These are phyloP conservation scores for Teratosphaeria viscida DNA, from an alignment of 2,329 filamentous ascomycete genomes.

Conservation along the genomic window DNA sequence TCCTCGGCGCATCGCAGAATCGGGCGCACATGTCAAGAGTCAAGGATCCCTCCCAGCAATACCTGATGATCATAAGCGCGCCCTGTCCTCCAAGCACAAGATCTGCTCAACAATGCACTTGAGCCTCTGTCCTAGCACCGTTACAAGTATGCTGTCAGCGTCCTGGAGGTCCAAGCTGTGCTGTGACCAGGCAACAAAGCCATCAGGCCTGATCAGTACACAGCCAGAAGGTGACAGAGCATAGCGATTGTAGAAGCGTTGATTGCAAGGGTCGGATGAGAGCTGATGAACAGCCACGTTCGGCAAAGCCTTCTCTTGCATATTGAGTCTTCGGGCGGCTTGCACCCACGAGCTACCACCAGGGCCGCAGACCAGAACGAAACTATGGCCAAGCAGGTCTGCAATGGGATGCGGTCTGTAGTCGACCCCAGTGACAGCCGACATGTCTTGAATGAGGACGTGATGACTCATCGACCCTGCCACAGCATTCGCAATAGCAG, in stretches of 20 bases:
- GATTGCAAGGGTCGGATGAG: neutral
- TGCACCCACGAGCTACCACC: slow-evolving; percentile 1
- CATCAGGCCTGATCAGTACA: neutral
- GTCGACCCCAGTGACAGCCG: neutral
- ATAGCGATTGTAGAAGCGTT: neutral
- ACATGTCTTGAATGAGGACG: neutral
- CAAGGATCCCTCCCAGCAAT: neutral
- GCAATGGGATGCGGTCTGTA: slow-evolving; percentile 3
- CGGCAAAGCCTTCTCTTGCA: neutral
- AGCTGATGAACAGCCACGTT: neutral
- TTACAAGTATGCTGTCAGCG: neutral
- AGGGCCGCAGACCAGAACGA: slow-evolving; percentile 5
- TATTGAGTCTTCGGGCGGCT: neutral
- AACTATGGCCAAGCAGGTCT: slow-evolving; percentile 5
- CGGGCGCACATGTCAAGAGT: neutral
- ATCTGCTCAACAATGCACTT: neutral
- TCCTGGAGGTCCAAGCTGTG: neutral
- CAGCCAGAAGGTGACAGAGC: neutral
- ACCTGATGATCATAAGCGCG: neutral
- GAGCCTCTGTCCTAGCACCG: neutral
- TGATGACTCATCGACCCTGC: slow-evolving; percentile 7
- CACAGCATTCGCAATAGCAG: slow-evolving; percentile 3
- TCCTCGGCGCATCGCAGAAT: neutral
- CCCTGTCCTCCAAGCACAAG: neutral
- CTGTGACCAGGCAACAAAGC: neutral